A percentile compares a stretch with the other conserved stretches of the same genome.
Evolutionary conservation across 495 filamentous ascomycete genomes (phyloP).

Genomic region (Daldinia vernicosa): DNA sequence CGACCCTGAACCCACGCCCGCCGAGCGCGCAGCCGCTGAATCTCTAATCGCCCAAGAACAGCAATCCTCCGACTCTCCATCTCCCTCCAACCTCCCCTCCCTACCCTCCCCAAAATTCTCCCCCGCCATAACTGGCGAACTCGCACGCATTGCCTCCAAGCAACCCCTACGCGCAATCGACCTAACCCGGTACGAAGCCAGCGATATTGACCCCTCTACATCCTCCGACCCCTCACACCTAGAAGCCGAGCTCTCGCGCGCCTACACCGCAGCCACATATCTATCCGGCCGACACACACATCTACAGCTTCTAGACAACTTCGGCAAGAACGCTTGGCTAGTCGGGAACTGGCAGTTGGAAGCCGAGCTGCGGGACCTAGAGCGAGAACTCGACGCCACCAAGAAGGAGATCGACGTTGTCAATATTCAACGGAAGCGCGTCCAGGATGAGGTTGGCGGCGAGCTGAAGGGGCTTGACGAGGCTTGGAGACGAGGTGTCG

Average conservation of each 20-base stretch:
- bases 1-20: constrained; percentile 69
- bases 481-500: constrained; percentile 75
- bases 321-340: constrained; percentile 92
- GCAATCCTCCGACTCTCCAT: constrained; percentile 55
- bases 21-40: constrained; percentile 65
- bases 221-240: constrained; percentile 37
- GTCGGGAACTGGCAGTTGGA: constrained; percentile 83
- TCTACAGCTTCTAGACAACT: constrained; percentile 76
- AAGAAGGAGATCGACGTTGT: constrained; percentile 73
- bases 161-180: constrained; percentile 73
- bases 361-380: constrained; percentile 72
- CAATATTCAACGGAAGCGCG: constrained; percentile 72
- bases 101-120: constrained; percentile 59
- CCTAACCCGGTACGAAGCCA: constrained; percentile 79
- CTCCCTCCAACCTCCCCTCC: constrained; percentile 44
- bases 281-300: constrained; percentile 71
- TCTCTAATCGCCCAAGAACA: constrained; percentile 71
- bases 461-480: constrained; percentile 76
- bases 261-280: constrained; percentile 74
- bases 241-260: constrained; percentile 47
- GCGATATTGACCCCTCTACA: constrained; percentile 36
- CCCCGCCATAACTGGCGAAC: constrained; percentile 69
- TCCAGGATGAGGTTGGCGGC: constrained; percentile 72
- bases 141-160: constrained; percentile 49
- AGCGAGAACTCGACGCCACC: constrained; percentile 75